Evolutionary conservation across 2,329 filamentous ascomycete species (phyloP).

Genomic region (Alternaria viburni): DNA sequence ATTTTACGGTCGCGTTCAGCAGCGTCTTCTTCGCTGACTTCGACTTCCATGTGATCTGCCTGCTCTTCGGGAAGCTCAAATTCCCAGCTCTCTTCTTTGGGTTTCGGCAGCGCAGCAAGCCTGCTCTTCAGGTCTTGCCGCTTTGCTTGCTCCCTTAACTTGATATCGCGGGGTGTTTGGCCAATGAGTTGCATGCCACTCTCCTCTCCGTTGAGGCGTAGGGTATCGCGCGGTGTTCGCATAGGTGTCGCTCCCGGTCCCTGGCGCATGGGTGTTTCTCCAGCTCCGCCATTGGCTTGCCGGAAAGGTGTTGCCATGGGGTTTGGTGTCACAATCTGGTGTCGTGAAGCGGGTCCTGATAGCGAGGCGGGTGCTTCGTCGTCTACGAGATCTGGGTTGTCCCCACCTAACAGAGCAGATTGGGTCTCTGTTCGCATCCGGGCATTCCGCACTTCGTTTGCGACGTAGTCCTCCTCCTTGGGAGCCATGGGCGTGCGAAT

Average conservation of each 20-base stretch:
- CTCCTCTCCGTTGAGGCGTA: constrained; percentile 79
- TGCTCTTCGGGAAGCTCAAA: constrained; percentile 88
- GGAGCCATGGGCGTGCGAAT: constrained; percentile 92
- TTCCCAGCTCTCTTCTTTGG: constrained; percentile 93
- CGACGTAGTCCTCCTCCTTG: constrained; percentile 91
- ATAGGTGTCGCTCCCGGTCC: constrained; percentile 81
- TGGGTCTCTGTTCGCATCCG: constrained; percentile 90
- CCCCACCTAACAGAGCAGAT: constrained; percentile 89
- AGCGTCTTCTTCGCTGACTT: constrained; percentile 68
- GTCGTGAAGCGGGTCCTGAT: constrained; percentile 80
- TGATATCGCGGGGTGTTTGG: constrained; percentile 78
- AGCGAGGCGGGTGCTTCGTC: constrained; percentile 85
- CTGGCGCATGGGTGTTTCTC: constrained; percentile 67
- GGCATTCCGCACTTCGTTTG: constrained; percentile 96
- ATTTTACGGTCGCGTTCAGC: constrained; percentile 79
- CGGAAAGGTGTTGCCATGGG: constrained; percentile 90
- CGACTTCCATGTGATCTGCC: constrained; percentile 62
- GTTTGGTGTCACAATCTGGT: constrained; percentile 89
- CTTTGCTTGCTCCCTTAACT: constrained; percentile 70
- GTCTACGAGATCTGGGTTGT: constrained; percentile 88
- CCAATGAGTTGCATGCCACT: constrained; percentile 68
- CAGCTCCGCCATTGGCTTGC: constrained; percentile 64
- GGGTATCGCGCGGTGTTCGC: constrained; percentile 85
- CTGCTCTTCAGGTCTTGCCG: constrained; percentile 72
- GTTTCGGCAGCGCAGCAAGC: constrained; percentile 85